Evolutionary conservation across 352 stramenopile species (phyloP), one percentile per base, ranked within the genome.

Genomic region (Phytopythium montanum): DNA sequence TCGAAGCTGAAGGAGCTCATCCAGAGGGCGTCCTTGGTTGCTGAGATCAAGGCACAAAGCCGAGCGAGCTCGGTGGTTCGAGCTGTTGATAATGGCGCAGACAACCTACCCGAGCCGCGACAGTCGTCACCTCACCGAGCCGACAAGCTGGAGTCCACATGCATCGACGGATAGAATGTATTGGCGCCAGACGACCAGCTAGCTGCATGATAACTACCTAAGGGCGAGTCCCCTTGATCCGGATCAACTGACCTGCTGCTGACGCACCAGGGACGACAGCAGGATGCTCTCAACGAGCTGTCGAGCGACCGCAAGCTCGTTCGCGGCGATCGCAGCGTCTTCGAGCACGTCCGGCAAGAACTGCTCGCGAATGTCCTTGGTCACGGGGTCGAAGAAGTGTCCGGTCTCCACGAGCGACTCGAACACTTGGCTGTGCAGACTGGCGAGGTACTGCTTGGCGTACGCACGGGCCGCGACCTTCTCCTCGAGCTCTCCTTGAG

Each of bases 391-490:
- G 68, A 87, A 96, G 64, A 98, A 97, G 57, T 95, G 69, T 10
- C 93, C 90, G 14, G 72, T 78, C 34, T 91, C 79, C 50, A 97
- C 74, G 39, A 98, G 83, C 45, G 78, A 79, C 39, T 92, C 85
- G 57, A 98, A 96, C 21, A 96, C 89, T 25, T 92, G 79, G 9
- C 62, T 73, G 74, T 97, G 88, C 54, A 98, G 61, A 56, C 86
- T 87, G 5, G 66, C 68, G 39, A 98, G 65, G 66, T 97, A 98
- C 58, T 89, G 79, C 60, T 92, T 89, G 6, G 94, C 87, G 56
- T 96, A 97, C 28, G 76, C 77, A 21, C 92, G 73, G 5, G 94
- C 92, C 1, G 91, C 90, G 18, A 98, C 83, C 64, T 98, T 98
- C 60, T 97, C 90, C 53, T 95, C 70, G n/a, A 98, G 70, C 64